Percentiles rank a stretch among this genome's conserved stretches.
Evolutionary conservation across 1,284 basidiomycete species (phyloP).

Genomic region (Apiotrichum siamense): DNA sequence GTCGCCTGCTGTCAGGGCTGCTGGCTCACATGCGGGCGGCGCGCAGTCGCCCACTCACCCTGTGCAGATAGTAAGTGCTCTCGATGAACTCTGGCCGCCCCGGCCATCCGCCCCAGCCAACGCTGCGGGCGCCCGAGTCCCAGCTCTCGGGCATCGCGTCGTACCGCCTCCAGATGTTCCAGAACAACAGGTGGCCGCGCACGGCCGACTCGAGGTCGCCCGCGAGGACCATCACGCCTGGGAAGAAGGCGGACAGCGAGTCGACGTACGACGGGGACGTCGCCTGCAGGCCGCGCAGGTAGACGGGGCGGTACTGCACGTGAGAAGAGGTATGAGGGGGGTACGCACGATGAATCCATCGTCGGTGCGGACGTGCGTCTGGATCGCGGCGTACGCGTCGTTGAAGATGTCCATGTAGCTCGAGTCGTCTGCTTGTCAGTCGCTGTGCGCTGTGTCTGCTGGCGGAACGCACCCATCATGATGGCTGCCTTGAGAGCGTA

Average conservation of each 20-base stretch:
- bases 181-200: conserved; percentile 75
- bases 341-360: conserved; percentile 78
- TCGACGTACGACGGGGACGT: conserved; percentile 34
- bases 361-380: conserved; percentile 69
- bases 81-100: conserved; percentile 84
- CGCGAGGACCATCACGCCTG: conserved; percentile 65
- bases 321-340: neutral
- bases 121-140: conserved; percentile 65
- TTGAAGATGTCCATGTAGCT: conserved; percentile 84
- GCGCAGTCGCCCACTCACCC: conserved; percentile 52
- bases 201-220: conserved; percentile 86
- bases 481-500: conserved; percentile 67
- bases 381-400: conserved; percentile 78
- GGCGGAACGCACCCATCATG: conserved; percentile 64
- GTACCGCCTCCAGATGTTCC: conserved; percentile 80
- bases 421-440: conserved; percentile 74
- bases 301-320: conserved; percentile 35
- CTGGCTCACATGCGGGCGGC: too few relatives aligned
- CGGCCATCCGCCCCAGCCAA: conserved; percentile 75
- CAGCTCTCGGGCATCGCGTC: conserved; percentile 84
- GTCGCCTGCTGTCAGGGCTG: conserved; percentile 65
- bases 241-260: conserved; percentile 51
- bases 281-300: conserved; percentile 28
- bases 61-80: conserved; percentile 88
- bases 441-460: neutral